phyloP scores from a whole-genome alignment of 345 rosid species.

The Rhodamnia argentea region DNA sequence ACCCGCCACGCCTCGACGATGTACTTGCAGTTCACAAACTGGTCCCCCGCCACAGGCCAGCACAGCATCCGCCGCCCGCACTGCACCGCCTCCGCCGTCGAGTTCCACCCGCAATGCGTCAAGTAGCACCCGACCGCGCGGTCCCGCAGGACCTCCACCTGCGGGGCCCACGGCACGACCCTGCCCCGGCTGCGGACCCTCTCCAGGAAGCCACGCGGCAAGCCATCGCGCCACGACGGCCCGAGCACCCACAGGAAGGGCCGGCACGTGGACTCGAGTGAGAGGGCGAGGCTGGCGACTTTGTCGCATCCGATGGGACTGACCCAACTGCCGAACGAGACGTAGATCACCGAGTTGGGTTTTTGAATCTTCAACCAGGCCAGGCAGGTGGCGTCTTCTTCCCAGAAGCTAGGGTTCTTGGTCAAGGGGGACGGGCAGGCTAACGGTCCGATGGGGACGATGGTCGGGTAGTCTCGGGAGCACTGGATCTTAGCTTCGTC shows the following conservation, averaged over 20 bases:
- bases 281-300: conserved; percentile 30
- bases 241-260: conserved; percentile 67
- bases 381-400: conserved; percentile 51
- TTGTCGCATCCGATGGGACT: conserved; percentile 57
- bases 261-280: conserved; percentile 32
- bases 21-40: conserved; percentile 52
- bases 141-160: conserved; percentile 38
- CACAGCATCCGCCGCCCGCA: conserved; percentile 41
- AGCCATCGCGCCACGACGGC: conserved; percentile 39
- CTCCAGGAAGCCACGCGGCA: conserved; percentile 37
- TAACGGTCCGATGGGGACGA: conserved; percentile 40
- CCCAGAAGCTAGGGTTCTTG: conserved; percentile 47
- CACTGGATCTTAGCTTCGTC: not conserved
- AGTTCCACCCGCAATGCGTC: conserved; percentile 94
- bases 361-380: conserved; percentile 54
- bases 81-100: conserved; percentile 55
- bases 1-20: conserved; percentile 1
- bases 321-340: conserved; percentile 86
- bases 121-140: conserved; percentile 42
- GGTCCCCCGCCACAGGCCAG: conserved; percentile 77
- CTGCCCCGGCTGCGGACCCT: conserved; percentile 32
- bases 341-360: conserved; percentile 35
- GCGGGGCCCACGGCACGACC: conserved; percentile 73
- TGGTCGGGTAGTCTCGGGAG: conserved; percentile 2
- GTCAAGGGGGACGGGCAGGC: not conserved